phyloP scores from a whole-genome alignment of 2,329 filamentous ascomycete species.

The Botrytis pseudocinerea region DNA sequence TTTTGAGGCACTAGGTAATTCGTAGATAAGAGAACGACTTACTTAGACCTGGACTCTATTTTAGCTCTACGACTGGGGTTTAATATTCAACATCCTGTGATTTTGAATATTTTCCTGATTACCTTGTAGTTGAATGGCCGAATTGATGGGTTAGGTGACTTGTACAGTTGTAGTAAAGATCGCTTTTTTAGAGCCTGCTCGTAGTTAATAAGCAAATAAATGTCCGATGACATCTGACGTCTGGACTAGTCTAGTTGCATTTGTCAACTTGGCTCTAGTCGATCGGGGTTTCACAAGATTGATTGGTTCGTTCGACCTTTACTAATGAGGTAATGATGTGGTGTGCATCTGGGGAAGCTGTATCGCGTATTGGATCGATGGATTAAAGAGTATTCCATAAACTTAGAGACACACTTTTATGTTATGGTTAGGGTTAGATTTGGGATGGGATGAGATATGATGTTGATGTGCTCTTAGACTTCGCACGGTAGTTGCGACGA shows the following conservation, averaged over 20 bases:
- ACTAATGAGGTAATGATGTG: background rate
- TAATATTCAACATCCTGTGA: background rate
- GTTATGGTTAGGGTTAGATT: background rate
- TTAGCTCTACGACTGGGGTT: background rate
- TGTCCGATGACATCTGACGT: background rate
- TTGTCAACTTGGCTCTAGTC: background rate
- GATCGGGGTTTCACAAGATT: background rate
- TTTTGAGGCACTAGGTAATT: background rate
- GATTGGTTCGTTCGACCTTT: background rate
- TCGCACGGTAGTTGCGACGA: background rate
- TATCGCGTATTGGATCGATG: background rate
- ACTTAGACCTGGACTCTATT: background rate
- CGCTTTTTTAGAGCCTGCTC: background rate
- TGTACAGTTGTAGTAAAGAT: background rate
- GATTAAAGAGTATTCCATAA: background rate
- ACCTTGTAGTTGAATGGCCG: background rate
- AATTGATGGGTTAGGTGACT: background rate
- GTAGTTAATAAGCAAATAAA: background rate
- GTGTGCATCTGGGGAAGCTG: background rate
- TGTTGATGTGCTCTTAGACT: background rate
- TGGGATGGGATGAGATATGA: background rate
- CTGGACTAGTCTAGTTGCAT: background rate
- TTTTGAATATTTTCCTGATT: background rate
- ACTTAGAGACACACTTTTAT: background rate
- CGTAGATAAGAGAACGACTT: background rate